A percentile compares a stretch with the other conserved stretches of the same genome.
Conservation (phyloP, 257 asterid species). For the Lavandula angustifolia region DNA sequence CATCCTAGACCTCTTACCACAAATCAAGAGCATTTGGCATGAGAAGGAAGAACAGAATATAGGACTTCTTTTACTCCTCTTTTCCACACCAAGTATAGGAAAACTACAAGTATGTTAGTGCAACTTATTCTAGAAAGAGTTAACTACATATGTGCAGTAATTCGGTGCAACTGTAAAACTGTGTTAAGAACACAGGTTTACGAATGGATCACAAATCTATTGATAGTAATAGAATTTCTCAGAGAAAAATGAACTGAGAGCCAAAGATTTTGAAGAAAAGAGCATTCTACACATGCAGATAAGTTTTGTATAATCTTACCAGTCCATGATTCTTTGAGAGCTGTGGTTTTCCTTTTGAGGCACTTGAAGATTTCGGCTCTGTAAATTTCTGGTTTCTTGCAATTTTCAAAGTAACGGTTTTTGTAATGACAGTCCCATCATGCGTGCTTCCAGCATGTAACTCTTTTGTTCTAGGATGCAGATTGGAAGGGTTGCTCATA, state of each 20-base stretch:
- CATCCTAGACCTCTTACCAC: not conserved
- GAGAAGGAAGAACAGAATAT: not conserved
- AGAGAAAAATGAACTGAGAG: constrained; percentile 1
- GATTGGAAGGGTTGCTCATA: constrained; percentile 35
- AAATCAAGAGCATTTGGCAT: not conserved
- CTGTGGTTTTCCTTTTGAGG: constrained; percentile 52
- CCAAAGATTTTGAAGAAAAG: not conserved
- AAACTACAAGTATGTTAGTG: not conserved
- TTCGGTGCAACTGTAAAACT: not conserved
- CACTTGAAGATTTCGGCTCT: constrained; percentile 45
- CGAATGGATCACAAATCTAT: not conserved
- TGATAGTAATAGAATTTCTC: not conserved
- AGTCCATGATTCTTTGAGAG: constrained; percentile 55
- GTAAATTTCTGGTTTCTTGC: constrained; percentile 44
- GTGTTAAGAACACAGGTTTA: not conserved
- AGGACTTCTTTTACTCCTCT: not conserved
- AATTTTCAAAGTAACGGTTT: constrained; percentile 56
- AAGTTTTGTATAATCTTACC: constrained; percentile 45
- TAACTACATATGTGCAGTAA: not conserved
- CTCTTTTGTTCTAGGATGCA: constrained; percentile 39
- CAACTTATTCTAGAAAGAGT: constrained; percentile 8
- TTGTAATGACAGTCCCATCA: constrained; percentile 50
- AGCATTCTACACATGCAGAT: constrained; percentile 3
- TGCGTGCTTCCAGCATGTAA: constrained; percentile 52
- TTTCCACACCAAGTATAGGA: too few relatives aligned